Evolutionary conservation across 2,329 filamentous ascomycete genomes (phyloP), one percentile per base, ranked within the genome.

Genomic region (Fusarium piperis): DNA sequence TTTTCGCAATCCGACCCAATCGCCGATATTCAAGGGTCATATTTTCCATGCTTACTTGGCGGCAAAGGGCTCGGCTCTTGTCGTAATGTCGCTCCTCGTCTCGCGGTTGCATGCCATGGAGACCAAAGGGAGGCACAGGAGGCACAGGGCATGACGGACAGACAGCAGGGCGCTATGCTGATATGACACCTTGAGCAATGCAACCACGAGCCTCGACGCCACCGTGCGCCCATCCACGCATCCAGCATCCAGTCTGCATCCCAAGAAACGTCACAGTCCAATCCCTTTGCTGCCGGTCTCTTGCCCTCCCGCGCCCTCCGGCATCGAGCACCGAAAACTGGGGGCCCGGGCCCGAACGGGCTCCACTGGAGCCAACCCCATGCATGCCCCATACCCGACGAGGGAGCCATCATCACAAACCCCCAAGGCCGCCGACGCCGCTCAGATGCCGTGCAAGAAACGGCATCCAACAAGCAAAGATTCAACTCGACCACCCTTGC

Each of bases 261-360:
- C 41, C 23, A 51, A 32, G 46, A 51, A 32, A 44, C 46, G 26
- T 51, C 46, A 51, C 28, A n/a, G 39, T 48, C 44, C 44, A 48
- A 48, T 48, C 44, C 44, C 20, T 48, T 48, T 48, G 44, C 11
- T 59, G 23, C 26, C 33, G 33, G 52, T 56, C 52, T 36, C 32
- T 56, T 36, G 23, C 52, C 35, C 35, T 65, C 32, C 72, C 72
- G 55, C 55, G 20, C 41, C 53, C 64, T 72, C 71, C 66, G 66
- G 59, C 26, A 33, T 62, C 39, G 30, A 68, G 30, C 41, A 39
- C 59, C 58, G 56, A 72, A 65, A 65, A 67, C 51, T 66, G 71
- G 71, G 71, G 52, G 41, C 73, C 71, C 65, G 68, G 67, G 38
- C 44, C 72, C 67, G 70, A 62, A 68, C 23, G 46, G 63, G 26